Evolutionary conservation across 2,329 filamentous ascomycete genomes (phyloP), one percentile per base, ranked within the genome.

Genomic region (Cercospora sojina): DNA sequence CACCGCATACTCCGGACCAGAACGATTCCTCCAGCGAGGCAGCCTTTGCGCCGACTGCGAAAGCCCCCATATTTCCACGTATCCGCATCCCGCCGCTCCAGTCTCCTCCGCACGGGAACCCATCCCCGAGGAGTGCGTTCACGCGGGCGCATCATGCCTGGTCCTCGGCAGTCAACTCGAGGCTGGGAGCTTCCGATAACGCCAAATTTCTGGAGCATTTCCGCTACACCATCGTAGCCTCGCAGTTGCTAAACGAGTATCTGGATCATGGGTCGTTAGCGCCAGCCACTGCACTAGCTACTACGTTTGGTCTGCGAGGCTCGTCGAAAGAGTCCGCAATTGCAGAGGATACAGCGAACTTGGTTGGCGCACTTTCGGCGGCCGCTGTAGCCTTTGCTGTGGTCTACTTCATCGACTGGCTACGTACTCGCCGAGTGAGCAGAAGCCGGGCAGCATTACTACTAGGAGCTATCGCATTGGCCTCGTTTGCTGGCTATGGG

Each of bases 191-290:
- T 70, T 88, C 87, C 72, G 93, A 96, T 73, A 96, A 93, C 76
- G 86, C 90, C 72, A 89, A 89, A 71, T 97, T 97, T 74, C 85
- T 97, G 66, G 93, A 97, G 79, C 91, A 93, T 76, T 97, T 97
- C 75, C 91, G 93, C 70, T 97, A 97, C 80, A 90, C 91, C 23
- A 91, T 97, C 70, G 91, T 97, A 75, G 93, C 93, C 59, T 97
- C 93, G 23, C 93, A 97, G 77, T 85, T 97, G 13, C 83, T 97
- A 47, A 92, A 88, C 74, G 90, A 90, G 47, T 86, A 90, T 71
- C 73, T 78, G 8, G 78, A 79, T 61, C 79, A 81, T 68, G 79
- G 78, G 29, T 75, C 79, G 13, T 67, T 82, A 51, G 78, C 79
- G 38, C 74, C 78, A 1, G 56, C 64, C 16, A 64, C 71, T 10